Percentiles rank a stretch among this genome's conserved stretches.
Evolutionary conservation across 2,329 filamentous ascomycete genomes (phyloP).

Genomic region (Claviceps arundinis): DNA sequence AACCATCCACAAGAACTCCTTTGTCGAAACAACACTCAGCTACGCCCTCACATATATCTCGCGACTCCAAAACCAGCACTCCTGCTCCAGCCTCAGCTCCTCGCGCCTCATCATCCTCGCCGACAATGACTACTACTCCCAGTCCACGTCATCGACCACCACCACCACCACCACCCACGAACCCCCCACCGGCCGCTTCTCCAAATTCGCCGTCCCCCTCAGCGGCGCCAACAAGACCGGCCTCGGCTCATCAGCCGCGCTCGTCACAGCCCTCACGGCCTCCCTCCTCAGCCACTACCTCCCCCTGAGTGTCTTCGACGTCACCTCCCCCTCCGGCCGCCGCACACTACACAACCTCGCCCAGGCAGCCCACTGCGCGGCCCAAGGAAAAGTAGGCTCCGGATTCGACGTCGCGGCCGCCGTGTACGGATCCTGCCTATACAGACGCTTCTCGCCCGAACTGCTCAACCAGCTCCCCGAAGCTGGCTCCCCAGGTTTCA

Average conservation of each 20-base stretch:
- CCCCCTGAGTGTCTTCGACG: constrained; percentile 39
- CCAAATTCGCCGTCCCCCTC: constrained; percentile 64
- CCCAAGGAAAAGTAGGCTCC: constrained; percentile 90
- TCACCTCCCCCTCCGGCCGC: constrained; percentile 39
- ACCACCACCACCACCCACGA: not conserved
- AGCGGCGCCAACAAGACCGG: constrained; percentile 84
- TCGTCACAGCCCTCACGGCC: constrained; percentile 78
- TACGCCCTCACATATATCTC: constrained; percentile 78
- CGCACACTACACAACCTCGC: constrained; percentile 77
- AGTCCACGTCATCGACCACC: constrained; percentile 19
- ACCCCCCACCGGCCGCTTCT: constrained; percentile 42
- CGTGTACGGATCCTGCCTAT: constrained; percentile 81
- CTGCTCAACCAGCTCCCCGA: constrained; percentile 57
- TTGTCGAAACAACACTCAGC: constrained; percentile 81
- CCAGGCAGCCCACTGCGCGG: constrained; percentile 86
- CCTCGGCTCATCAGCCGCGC: constrained; percentile 82
- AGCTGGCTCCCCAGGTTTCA: constrained; percentile 53
- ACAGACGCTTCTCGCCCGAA: constrained; percentile 79
- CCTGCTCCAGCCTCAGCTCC: constrained; percentile 44
- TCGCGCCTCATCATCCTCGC: constrained; percentile 76
- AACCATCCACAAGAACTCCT: constrained; percentile 51
- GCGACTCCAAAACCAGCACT: constrained; percentile 22
- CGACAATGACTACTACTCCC: constrained; percentile 94
- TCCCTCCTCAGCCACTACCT: constrained; percentile 68
- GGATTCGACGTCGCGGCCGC: constrained; percentile 93